Conservation (phyloP, 305 asterid genomes). For the Solanum hybrid region DNA sequence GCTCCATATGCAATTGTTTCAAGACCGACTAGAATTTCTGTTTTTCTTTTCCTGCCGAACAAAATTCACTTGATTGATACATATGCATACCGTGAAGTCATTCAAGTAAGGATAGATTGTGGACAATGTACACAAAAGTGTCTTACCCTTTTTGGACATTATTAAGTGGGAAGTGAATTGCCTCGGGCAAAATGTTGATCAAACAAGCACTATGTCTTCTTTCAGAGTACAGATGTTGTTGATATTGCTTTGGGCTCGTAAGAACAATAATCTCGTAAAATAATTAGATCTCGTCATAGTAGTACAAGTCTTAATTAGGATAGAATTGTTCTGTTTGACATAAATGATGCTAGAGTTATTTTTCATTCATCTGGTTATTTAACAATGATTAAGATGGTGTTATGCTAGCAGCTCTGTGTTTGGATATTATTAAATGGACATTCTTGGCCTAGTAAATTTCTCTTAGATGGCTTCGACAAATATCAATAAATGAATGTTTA, state of each 20-base stretch:
- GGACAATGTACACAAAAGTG: neutral
- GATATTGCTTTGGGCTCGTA: neutral
- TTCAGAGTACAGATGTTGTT: neutral
- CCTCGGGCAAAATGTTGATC: neutral
- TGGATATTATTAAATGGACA: neutral
- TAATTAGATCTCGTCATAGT: neutral
- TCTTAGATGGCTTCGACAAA: neutral
- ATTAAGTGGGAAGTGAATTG: neutral
- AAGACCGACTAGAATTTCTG: neutral
- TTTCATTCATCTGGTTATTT: neutral
- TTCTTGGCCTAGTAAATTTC: neutral
- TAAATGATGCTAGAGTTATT: neutral
- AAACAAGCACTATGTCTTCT: neutral
- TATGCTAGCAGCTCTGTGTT: neutral
- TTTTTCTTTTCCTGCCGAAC: neutral
- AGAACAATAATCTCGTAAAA: neutral
- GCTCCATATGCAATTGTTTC: neutral
- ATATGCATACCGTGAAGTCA: neutral
- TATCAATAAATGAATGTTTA: neutral
- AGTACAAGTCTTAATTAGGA: neutral
- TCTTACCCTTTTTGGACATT: neutral
- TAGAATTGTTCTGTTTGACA: neutral
- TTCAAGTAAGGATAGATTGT: neutral
- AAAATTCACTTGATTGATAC: neutral
- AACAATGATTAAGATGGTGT: neutral